These are phyloP conservation scores for Astrephomene gubernaculifera DNA, from an alignment of 139 green algal species.

Conservation along the genomic window DNA sequence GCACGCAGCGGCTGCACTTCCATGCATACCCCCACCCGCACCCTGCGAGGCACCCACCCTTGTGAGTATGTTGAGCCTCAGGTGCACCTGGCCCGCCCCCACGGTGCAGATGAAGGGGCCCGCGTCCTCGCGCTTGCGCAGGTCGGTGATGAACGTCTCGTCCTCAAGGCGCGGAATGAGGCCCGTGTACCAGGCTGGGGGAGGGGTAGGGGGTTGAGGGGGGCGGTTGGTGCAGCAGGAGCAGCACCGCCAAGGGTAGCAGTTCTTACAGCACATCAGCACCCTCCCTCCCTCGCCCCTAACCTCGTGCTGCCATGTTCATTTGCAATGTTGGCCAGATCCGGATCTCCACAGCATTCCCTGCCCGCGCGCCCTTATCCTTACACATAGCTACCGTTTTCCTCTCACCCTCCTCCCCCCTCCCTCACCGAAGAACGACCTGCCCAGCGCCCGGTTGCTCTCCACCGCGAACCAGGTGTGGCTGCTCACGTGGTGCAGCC, in stretches of 20 bases:
- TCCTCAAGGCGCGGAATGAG: slow-evolving; percentile 48
- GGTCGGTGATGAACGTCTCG: slow-evolving; percentile 49
- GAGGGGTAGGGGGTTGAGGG: no score
- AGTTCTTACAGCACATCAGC: no score
- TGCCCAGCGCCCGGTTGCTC: background rate
- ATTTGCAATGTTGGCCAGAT: no score
- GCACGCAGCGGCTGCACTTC: no score
- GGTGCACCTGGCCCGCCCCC: slow-evolving; percentile 42
- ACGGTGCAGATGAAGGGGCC: slow-evolving; percentile 50
- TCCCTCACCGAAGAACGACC: slow-evolving; percentile 37
- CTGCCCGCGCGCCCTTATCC: no score
- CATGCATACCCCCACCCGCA: no score
- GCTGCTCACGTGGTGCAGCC: slow-evolving; percentile 30
- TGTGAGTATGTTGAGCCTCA: slow-evolving; percentile 40
- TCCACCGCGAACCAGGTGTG: slow-evolving; percentile 53
- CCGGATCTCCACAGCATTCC: no score
- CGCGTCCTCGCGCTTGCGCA: slow-evolving; percentile 37
- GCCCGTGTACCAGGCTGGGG: slow-evolving; percentile 43
- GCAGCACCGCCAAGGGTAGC: background rate
- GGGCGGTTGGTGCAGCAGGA: no score
- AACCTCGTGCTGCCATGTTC: no score
- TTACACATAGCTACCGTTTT: no score
- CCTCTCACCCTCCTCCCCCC: background rate
- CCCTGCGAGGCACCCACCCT: slow-evolving; percentile 22
- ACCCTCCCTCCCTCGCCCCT: no score